Percentiles rank a stretch among this genome's conserved stretches.
These are phyloP conservation scores for Fagopyrum esculentum DNA, from an alignment of 148 eudicot genomes.

Conservation along the genomic window DNA sequence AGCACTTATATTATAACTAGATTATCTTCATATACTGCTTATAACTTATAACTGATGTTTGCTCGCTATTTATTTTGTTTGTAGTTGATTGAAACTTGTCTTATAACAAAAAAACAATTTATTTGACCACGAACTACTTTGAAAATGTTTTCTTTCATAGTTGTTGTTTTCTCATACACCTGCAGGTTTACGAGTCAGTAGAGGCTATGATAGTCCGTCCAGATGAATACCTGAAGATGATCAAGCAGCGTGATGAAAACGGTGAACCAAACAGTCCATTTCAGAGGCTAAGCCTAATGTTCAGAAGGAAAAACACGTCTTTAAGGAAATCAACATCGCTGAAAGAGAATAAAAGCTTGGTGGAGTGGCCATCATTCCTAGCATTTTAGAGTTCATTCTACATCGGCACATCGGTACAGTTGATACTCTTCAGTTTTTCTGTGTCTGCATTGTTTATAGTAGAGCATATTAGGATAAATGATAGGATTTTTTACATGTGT, in stretches of 20 bases:
- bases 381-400: not conserved
- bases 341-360: not conserved
- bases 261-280: conserved; percentile 1
- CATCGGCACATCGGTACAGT: not conserved
- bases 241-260: conserved; percentile 3
- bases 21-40: not conserved
- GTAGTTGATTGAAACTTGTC: no score
- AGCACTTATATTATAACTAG: not conserved
- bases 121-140: no score
- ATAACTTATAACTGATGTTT: not conserved
- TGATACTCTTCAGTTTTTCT: not conserved
- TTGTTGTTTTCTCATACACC: not conserved
- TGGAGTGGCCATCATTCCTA: not conserved
- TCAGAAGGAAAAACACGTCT: not conserved
- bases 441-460: no score
- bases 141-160: no score
- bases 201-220: conserved; percentile 8
- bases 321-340: not conserved
- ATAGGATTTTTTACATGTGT: no score
- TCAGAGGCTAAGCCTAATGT: not conserved
- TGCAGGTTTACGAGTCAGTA: conserved; percentile 6
- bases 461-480: no score
- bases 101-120: no score
- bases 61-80: no score
- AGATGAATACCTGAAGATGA: not conserved